A percentile compares a stretch with the other conserved stretches of the same genome.
Evolutionary conservation across 495 filamentous ascomycete genomes (phyloP).

Genomic region (Corynascus novoguineensis): DNA sequence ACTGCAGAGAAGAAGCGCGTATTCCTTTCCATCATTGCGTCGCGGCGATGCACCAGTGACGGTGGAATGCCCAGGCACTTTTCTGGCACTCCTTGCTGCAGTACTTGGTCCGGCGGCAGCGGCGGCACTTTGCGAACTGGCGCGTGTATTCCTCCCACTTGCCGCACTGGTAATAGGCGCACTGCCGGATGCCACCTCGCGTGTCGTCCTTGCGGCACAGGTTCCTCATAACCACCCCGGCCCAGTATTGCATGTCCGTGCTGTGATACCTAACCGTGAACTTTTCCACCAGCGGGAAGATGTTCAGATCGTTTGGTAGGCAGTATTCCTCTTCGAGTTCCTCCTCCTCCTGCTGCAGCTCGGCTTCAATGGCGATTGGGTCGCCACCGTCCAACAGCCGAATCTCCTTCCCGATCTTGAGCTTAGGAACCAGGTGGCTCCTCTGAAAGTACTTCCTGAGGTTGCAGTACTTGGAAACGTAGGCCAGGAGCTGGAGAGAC

Average conservation of each 20-base stretch:
- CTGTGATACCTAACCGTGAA: slow-evolving; percentile 93
- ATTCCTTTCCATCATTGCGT: slow-evolving; percentile 33
- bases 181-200: slow-evolving; percentile 88
- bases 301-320: slow-evolving; percentile 90
- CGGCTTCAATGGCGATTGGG: slow-evolving; percentile 33
- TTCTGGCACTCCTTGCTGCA: slow-evolving; percentile 99
- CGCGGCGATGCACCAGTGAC: slow-evolving; percentile 92
- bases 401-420: slow-evolving; percentile 83
- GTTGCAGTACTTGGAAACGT: slow-evolving; percentile 98
- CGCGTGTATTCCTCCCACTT: slow-evolving; percentile 95
- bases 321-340: slow-evolving; percentile 78
- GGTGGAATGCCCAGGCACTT: slow-evolving; percentile 94
- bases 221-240: slow-evolving; percentile 96
- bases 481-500: slow-evolving; percentile 95
- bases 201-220: slow-evolving; percentile 96
- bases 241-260: slow-evolving; percentile 99
- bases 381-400: slow-evolving; percentile 67
- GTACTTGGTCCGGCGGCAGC: slow-evolving; percentile 96
- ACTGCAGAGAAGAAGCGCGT: background rate
- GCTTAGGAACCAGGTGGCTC: slow-evolving; percentile 85
- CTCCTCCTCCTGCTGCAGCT: slow-evolving; percentile 49
- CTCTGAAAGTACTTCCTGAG: slow-evolving; percentile 90
- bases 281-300: slow-evolving; percentile 96
- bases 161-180: slow-evolving; percentile 94
- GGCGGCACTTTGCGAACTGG: slow-evolving; percentile 95